Evolutionary conservation across 2,329 filamentous ascomycete genomes (phyloP), one percentile per base, ranked within the genome.

Genomic region (Dactylonectria estremocensis): DNA sequence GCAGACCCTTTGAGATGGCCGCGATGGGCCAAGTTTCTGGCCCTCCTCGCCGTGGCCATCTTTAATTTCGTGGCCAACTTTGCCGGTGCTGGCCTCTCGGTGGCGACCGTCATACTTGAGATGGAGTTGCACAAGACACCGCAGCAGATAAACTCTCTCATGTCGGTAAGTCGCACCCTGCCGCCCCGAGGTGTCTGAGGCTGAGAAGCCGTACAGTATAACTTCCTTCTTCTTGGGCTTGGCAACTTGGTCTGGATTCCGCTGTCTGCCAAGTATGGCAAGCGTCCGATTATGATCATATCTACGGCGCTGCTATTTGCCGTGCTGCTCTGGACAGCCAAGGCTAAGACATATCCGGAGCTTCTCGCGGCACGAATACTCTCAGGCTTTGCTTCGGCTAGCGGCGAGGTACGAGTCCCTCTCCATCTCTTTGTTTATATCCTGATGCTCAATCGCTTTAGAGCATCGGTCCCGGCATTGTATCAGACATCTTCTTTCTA

Each of bases 231-330:
- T 22, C 40, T 57, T 9, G 54, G 54, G 13, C 11, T 57, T 10
- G 54, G 54, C 24, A 57, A 57, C 33, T 45, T 57, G 54, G 43
- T 57, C 54, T 57, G 54, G 54, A 40, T 57, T 10, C 54, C 54
- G 18, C 10, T 57, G 40, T 57, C 54, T 11, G 54, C 45, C 54
- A 57, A 57, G 37, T 31, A 46, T 22, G 54, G 54, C 10, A 57
- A 57, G 40, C 37, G 54, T 20, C 54, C 54, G 13, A 31, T 57
- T 28, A 57, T 57, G 54, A 37, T 57, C 22, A 46, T 57, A 9
- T 57, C 54, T 22, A 46, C 45, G 54, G 54, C 54, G 13, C 18
- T 33, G 4, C 54, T 57, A 9, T 57, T 57, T 18, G 54, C 40
- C 11, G 54, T 57, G 5, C 24, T 57, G 13, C 22, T 33, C 16